phyloP scores from a whole-genome alignment of 169 alveolate genomes.

The Hepatocystis sp. region DNA sequence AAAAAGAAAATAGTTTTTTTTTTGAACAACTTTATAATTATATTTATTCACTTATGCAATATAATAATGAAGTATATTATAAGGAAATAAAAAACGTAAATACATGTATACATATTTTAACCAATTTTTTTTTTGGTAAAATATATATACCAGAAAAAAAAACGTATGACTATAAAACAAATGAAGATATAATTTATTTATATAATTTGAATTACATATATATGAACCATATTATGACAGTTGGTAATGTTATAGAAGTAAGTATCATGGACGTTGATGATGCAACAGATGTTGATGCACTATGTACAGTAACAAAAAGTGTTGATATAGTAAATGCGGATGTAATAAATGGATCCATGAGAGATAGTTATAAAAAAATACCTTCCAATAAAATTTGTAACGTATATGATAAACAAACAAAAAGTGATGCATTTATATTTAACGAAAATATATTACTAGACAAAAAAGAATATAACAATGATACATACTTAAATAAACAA shows the following conservation, averaged over 20 bases:
- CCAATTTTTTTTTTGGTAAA: slow-evolving; percentile 46
- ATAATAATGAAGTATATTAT: slow-evolving; percentile 31
- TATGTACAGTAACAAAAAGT: not conserved
- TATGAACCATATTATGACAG: slow-evolving; percentile 49
- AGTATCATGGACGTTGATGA: not conserved
- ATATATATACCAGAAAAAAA: slow-evolving; percentile 8
- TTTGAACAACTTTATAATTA: slow-evolving; percentile 50
- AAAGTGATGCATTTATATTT: too few species aligned
- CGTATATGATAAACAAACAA: too few species aligned
- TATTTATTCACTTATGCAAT: slow-evolving; percentile 44
- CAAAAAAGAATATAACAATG: too few species aligned
- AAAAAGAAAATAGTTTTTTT: slow-evolving; percentile 17
- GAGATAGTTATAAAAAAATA: too few species aligned
- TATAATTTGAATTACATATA: slow-evolving; percentile 63
- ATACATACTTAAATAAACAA: too few species aligned
- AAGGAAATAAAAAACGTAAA: slow-evolving; percentile 42
- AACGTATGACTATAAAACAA: slow-evolving; percentile 15
- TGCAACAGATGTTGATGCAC: not conserved
- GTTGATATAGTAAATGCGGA: too few species aligned
- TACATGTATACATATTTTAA: slow-evolving; percentile 47
- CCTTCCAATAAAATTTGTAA: too few species aligned
- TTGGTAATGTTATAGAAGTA: slow-evolving; percentile 18
- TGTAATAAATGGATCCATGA: too few species aligned
- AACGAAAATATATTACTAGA: too few species aligned
- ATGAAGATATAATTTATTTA: slow-evolving; percentile 37